Percentiles rank a stretch among this genome's conserved stretches.
phyloP scores from a whole-genome alignment of 208 protist genomes.

The Wallacemonas collosoma region DNA sequence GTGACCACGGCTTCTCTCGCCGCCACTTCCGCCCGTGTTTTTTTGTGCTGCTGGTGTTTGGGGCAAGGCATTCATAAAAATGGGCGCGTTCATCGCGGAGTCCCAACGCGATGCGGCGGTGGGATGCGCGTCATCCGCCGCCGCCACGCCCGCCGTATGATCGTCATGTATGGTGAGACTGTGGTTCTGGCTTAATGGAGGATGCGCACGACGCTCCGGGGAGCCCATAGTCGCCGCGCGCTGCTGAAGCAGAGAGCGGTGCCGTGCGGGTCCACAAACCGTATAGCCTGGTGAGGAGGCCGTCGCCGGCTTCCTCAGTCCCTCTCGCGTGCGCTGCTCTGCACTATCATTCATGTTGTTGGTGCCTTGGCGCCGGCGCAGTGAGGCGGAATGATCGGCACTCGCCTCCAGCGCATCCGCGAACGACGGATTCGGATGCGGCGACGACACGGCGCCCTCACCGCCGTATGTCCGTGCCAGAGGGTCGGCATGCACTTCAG shows the following conservation, averaged over 20 bases:
- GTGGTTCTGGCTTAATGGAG: background rate
- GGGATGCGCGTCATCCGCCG: too few species aligned
- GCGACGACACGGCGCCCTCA: background rate
- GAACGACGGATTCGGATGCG: background rate
- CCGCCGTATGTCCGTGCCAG: slow-evolving; percentile 12
- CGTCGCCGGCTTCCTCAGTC: background rate
- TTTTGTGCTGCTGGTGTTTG: background rate
- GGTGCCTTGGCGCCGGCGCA: background rate
- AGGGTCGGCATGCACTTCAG: background rate
- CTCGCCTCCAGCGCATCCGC: background rate
- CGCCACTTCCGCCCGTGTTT: background rate
- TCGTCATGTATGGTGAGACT: background rate
- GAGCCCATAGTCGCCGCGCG: background rate
- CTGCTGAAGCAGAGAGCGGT: slow-evolving; percentile 30
- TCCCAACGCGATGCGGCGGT: background rate
- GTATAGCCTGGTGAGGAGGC: slow-evolving; percentile 3
- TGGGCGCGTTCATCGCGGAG: background rate
- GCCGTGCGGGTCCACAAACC: slow-evolving; percentile 31
- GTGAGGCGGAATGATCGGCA: background rate
- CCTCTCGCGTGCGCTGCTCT: background rate
- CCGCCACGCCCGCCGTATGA: too few species aligned
- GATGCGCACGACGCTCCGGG: background rate
- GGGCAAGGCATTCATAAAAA: slow-evolving; percentile 9
- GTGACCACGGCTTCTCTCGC: too few species aligned
- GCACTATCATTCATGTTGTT: background rate